Conservation (phyloP, 768 basidiomycete species). For the Cyclocybe cylindracea region DNA sequence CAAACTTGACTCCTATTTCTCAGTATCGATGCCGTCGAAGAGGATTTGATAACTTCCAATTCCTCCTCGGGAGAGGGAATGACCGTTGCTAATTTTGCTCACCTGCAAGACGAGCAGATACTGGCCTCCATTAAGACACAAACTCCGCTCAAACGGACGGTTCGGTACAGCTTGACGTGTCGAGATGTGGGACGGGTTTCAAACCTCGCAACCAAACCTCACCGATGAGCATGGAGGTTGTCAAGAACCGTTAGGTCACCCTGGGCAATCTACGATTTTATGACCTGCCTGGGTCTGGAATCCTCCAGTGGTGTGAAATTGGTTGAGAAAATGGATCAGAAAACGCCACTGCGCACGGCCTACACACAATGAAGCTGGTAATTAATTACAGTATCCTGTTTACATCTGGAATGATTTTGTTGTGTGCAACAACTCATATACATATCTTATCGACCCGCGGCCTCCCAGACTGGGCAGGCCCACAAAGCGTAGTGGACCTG, state of each 20-base stretch:
- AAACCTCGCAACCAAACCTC: constrained; percentile 4
- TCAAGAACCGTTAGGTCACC: neutral
- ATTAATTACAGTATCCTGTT: too few relatives aligned
- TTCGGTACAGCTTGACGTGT: constrained; percentile 84
- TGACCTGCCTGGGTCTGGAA: too few relatives aligned
- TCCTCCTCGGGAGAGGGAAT: constrained; percentile 20
- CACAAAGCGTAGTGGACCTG: too few relatives aligned
- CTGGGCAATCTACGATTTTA: neutral
- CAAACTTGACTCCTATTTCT: neutral
- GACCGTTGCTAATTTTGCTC: constrained; percentile 58
- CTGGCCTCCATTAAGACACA: constrained; percentile 44
- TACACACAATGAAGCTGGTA: too few relatives aligned
- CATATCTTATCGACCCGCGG: too few relatives aligned
- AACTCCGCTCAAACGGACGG: constrained; percentile 54
- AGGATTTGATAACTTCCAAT: constrained; percentile 45
- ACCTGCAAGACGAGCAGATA: constrained; percentile 44
- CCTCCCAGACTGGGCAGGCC: too few relatives aligned
- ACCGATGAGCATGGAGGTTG: constrained; percentile 1
- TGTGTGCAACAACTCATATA: too few relatives aligned
- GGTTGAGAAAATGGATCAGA: too few relatives aligned
- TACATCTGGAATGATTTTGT: too few relatives aligned
- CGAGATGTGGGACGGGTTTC: constrained; percentile 74
- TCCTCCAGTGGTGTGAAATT: too few relatives aligned
- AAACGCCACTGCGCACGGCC: too few relatives aligned
- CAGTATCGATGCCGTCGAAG: constrained; percentile 59